Conservation (phyloP, 2,329 filamentous ascomycete species). For the Fusarium anguioides region DNA sequence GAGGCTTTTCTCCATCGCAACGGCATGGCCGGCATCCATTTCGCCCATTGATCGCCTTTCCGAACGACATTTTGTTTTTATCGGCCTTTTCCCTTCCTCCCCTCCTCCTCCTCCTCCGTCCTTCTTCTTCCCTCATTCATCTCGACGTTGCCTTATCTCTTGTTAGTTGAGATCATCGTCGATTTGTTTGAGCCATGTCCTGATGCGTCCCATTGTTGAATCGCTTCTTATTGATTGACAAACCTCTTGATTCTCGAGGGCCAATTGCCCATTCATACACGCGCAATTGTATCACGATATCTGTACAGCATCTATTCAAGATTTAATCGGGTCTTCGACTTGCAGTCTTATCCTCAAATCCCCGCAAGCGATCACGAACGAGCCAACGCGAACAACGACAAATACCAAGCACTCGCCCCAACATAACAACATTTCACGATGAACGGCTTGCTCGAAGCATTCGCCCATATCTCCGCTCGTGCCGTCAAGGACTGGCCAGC, state of each 20-base stretch:
- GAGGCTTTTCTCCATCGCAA: slow-evolving; percentile 42
- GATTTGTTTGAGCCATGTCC: slow-evolving; percentile 40
- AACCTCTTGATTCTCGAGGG: slow-evolving; percentile 11
- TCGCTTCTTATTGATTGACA: slow-evolving; percentile 18
- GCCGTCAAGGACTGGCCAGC: slow-evolving; percentile 61
- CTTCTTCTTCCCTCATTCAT: slow-evolving; percentile 14
- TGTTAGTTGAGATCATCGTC: slow-evolving; percentile 34
- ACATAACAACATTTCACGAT: slow-evolving; percentile 21
- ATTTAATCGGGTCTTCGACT: neutral
- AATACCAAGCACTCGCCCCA: slow-evolving; percentile 14
- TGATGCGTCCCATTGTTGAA: slow-evolving; percentile 22
- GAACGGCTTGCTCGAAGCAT: slow-evolving; percentile 34
- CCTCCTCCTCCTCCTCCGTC: slow-evolving; percentile 1
- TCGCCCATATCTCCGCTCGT: slow-evolving; percentile 55
- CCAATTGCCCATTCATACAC: slow-evolving; percentile 6
- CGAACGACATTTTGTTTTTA: slow-evolving; percentile 31
- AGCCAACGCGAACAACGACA: slow-evolving; percentile 11
- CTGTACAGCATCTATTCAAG: slow-evolving; percentile 1
- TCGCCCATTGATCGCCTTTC: slow-evolving; percentile 28
- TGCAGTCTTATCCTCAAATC: neutral
- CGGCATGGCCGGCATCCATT: slow-evolving; percentile 43
- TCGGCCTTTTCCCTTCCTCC: slow-evolving; percentile 17
- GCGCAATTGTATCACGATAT: slow-evolving; percentile 12
- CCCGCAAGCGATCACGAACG: slow-evolving; percentile 15
- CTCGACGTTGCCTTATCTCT: slow-evolving; percentile 27